Evolutionary conservation across 75 land plant genomes (phyloP).

Genomic region (Sequoiadendron giganteum): DNA sequence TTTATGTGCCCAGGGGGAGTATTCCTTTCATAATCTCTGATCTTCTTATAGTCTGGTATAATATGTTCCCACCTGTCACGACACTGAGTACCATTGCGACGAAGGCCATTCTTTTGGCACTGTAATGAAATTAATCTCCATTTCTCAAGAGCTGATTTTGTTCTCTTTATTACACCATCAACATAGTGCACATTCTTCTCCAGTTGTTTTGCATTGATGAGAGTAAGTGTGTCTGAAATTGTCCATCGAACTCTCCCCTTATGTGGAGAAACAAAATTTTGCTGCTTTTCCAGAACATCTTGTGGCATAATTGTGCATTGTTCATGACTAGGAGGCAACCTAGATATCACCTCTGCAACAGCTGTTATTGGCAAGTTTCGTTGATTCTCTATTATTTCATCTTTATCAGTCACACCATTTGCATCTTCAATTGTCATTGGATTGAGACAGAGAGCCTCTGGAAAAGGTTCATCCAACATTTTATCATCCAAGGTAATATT

Average conservation of each 20-base stretch:
- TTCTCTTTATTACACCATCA: constrained; percentile 11
- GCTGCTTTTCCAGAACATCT: not conserved
- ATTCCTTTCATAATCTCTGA: constrained; percentile 10
- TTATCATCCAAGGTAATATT: constrained; percentile 2
- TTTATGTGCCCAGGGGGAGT: not conserved
- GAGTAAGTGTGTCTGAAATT: not conserved
- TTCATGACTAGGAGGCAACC: constrained; percentile 1
- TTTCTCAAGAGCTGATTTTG: constrained; percentile 14
- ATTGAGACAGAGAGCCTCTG: constrained; percentile 11
- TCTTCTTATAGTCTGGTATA: constrained; percentile 13
- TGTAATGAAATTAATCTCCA: constrained; percentile 8
- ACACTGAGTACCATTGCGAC: constrained; percentile 12
- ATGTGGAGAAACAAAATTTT: constrained; percentile 2
- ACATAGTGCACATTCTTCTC: constrained; percentile 8
- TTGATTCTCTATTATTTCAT: constrained; percentile 1
- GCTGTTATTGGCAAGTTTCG: not conserved
- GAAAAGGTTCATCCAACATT: constrained; percentile 11
- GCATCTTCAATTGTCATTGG: constrained; percentile 2
- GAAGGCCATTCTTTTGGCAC: constrained; percentile 10
- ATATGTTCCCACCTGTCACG: constrained; percentile 17
- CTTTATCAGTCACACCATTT: constrained; percentile 5
- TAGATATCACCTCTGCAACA: constrained; percentile 4
- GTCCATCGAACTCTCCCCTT: constrained; percentile 15
- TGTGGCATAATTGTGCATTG: not conserved
- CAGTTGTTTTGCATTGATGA: constrained; percentile 9